Evolutionary conservation across 768 basidiomycete genomes (phyloP).

Genomic region (Mycena pura): DNA sequence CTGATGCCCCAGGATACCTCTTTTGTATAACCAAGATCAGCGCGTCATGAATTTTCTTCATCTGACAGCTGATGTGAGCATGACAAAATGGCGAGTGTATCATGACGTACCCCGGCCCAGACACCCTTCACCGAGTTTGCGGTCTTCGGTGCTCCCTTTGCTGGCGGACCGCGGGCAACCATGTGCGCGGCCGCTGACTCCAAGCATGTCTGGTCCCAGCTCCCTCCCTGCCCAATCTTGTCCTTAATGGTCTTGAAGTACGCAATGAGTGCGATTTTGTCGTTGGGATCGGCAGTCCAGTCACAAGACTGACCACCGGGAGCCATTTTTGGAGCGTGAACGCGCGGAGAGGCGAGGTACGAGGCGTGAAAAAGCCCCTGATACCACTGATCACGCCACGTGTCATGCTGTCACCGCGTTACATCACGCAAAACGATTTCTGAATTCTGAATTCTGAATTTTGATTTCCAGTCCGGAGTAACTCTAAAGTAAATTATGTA

Average conservation of each 20-base stretch:
- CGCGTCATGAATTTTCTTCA: conserved; percentile 1
- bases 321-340: neutral
- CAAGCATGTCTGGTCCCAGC: neutral
- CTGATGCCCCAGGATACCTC: neutral
- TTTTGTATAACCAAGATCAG: neutral
- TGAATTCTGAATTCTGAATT: no score
- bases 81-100: neutral
- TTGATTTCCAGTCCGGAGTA: no score
- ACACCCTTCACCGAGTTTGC: neutral
- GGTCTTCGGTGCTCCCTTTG: neutral
- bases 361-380: neutral
- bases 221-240: neutral
- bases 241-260: neutral
- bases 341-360: neutral
- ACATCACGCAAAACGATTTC: no score
- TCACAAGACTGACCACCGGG: neutral
- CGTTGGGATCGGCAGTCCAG: neutral
- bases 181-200: neutral
- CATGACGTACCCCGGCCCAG: neutral
- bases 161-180: neutral
- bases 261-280: neutral
- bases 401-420: no score
- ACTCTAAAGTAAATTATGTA: no score
- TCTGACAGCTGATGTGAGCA: neutral
- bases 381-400: no score